Evolutionary conservation across 495 filamentous ascomycete genomes (phyloP), one percentile per base, ranked within the genome.

Genomic region (Trichocladium antarcticum): DNA sequence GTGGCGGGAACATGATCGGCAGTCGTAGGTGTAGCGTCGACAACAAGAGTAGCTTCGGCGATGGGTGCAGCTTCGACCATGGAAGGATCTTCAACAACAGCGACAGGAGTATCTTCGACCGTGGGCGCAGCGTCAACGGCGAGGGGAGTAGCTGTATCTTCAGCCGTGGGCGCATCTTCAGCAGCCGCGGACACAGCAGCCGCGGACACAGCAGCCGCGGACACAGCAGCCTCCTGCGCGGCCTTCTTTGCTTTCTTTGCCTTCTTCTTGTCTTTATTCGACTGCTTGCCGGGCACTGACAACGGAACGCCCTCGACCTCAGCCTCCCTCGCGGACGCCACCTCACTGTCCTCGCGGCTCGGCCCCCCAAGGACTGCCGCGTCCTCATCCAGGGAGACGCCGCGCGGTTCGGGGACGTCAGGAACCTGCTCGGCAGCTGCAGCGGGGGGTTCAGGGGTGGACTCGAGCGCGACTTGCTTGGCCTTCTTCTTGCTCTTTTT

Each of bases 161-260:
- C n/a, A n/a, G n/a, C n/a, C n/a, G n/a, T n/a, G n/a, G 24, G 4
- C 0, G 29, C 24, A 17, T 42, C 39, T 10, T 49, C 46, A 8
- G 20, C 37, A 10, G 22, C 44, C 10, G 8, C 15, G 1, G 38
- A 32, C 2, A n/a, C 16, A 32, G n/a, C 24, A 36, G 19, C 10
- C 28, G 50, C 31, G 17, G 22, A 19, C 9, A 37, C 54, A 34
- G 56, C 47, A 34, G 16, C 17, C n/a, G 41, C 46, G 6, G 17
- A 3, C 17, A 42, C 42, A 54, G 55, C 42, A 31, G 35, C 56
- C 37, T 49, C 59, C 46, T 57, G 58, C 37, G 53, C 53, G 36
- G 42, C 49, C 49, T 60, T 60, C 53, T 48, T 58, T 29, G 50
- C 51, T 48, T 62, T 63, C 54, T 53, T 60, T 32, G 57, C 59